These are phyloP conservation scores for Triticum urartu DNA, from an alignment of 176 grass and related monocot genomes.

Conservation along the genomic window DNA sequence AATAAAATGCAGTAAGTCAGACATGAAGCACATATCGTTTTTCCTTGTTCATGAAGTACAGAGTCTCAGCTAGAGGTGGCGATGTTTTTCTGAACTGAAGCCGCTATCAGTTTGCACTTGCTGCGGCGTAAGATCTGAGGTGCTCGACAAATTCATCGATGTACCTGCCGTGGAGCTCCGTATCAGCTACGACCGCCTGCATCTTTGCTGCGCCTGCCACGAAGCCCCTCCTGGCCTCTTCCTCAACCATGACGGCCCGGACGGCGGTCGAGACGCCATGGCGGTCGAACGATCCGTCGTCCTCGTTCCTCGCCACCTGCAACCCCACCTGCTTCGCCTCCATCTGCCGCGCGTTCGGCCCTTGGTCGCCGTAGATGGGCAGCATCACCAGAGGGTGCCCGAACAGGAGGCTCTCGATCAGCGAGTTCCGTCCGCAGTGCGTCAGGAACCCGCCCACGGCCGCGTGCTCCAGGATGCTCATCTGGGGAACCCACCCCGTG, in stretches of 20 bases:
- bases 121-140: not conserved
- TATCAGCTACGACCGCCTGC: not conserved
- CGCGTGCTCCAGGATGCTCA: not conserved
- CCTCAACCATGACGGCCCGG: not conserved
- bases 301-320: not conserved
- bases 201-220: not conserved
- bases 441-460: constrained; percentile 4
- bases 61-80: no score
- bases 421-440: constrained; percentile 1
- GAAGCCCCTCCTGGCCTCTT: not conserved
- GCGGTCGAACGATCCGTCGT: not conserved
- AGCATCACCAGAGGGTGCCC: not conserved
- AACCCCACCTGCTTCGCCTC: not conserved
- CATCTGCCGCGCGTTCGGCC: not conserved
- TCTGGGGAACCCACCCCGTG: not conserved
- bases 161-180: not conserved
- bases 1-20: no score
- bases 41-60: no score
- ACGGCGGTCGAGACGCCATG: not conserved
- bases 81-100: not conserved
- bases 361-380: not conserved
- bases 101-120: not conserved
- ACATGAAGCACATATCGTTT: no score
- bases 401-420: not conserved
- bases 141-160: not conserved